phyloP scores from a whole-genome alignment of 495 filamentous ascomycete species.

The Lasiosphaeris hirsuta region DNA sequence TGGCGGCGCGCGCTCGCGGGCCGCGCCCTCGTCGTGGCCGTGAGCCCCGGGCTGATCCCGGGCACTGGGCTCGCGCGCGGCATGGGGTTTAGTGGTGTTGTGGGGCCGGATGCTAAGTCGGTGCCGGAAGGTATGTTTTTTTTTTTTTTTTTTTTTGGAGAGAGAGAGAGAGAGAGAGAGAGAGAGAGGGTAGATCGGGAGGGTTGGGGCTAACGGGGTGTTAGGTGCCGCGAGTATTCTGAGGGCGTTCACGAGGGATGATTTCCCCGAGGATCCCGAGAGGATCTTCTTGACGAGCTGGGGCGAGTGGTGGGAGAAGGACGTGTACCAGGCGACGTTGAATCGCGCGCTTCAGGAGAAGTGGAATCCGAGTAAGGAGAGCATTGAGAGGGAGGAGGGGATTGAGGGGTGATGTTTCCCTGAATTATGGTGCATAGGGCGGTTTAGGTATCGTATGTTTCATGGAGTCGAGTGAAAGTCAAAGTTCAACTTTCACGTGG shows the following conservation, averaged over 20 bases:
- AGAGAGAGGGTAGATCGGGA: no score
- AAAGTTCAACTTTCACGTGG: no score
- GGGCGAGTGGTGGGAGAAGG: slow-evolving; percentile 49
- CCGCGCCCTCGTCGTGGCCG: slow-evolving; percentile 38
- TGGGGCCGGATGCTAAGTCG: slow-evolving; percentile 36
- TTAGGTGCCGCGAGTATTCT: slow-evolving; percentile 40
- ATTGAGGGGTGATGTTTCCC: no score
- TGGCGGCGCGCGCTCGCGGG: slow-evolving; percentile 45
- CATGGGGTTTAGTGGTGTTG: slow-evolving; percentile 10
- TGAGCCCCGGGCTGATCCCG: slow-evolving; percentile 44
- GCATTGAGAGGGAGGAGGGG: slow-evolving; percentile 38
- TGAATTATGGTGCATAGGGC: no score
- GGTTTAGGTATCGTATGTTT: no score
- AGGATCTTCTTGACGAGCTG: slow-evolving; percentile 47
- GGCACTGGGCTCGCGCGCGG: slow-evolving; percentile 31
- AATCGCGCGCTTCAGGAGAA: slow-evolving; percentile 43
- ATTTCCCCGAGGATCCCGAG: slow-evolving; percentile 44
- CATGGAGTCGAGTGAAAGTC: no score
- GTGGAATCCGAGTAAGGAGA: slow-evolving; percentile 41
- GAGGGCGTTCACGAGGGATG: slow-evolving; percentile 38
- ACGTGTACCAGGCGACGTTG: slow-evolving; percentile 32
- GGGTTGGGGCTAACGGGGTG: not conserved
- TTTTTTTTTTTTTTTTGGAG: not conserved
- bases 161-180: no score
- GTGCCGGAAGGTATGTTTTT: slow-evolving; percentile 34